A percentile compares a stretch with the other conserved stretches of the same genome.
phyloP scores from a whole-genome alignment of 352 stramenopile species.

The Phytophthora podocarpi region DNA sequence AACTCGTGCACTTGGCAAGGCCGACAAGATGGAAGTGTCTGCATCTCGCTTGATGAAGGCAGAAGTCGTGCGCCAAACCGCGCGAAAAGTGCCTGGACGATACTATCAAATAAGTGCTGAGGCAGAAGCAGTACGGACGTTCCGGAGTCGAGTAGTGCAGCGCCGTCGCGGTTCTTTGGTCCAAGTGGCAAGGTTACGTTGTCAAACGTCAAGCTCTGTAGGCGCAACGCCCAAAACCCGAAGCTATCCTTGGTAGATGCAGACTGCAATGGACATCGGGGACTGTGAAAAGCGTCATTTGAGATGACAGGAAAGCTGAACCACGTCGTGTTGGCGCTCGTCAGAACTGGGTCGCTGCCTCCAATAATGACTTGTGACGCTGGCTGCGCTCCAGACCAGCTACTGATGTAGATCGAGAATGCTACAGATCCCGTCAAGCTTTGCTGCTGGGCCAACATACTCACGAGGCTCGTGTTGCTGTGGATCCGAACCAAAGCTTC shows the following conservation, averaged over 20 bases:
- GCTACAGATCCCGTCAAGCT: background rate
- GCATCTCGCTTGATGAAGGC: background rate
- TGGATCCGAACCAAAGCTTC: conserved; percentile 19
- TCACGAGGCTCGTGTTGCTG: conserved; percentile 7
- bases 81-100: conserved; percentile 8
- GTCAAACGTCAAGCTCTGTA: conserved; percentile 15
- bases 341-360: conserved; percentile 10
- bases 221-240: conserved; percentile 20
- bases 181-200: background rate
- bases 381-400: conserved; percentile 1
- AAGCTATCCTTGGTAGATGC: conserved; percentile 5
- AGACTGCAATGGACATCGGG: background rate
- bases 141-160: conserved; percentile 26
- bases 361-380: conserved; percentile 23
- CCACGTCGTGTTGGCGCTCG: conserved; percentile 1
- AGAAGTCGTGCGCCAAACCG: conserved; percentile 16
- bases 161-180: background rate
- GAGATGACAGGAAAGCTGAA: conserved; percentile 22
- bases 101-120: conserved; percentile 5
- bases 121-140: conserved; percentile 26
- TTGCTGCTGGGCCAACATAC: conserved; percentile 1
- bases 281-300: background rate
- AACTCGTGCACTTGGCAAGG: conserved; percentile 28
- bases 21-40: conserved; percentile 8
- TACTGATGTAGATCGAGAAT: conserved; percentile 26